A percentile compares a stretch with the other conserved stretches of the same genome.
Evolutionary conservation across 345 rosid species (phyloP).

Genomic region (Boechera retrofracta): DNA sequence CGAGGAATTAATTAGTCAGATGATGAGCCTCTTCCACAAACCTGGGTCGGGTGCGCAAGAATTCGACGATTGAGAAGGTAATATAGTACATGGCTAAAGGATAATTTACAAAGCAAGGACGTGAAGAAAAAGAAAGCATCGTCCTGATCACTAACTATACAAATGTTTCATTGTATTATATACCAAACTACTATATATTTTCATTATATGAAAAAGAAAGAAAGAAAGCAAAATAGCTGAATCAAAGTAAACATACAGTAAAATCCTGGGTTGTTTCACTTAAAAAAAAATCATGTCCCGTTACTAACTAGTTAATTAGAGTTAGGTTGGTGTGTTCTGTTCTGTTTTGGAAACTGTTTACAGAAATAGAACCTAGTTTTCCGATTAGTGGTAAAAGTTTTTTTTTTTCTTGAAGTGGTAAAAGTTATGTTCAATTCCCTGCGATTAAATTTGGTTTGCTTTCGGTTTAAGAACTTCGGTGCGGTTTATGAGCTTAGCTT

Average conservation of each 20-base stretch:
- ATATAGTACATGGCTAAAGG: neutral
- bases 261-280: neutral
- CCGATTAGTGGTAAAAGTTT: constrained; percentile 1
- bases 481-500: neutral
- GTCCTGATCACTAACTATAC: constrained; percentile 10
- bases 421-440: neutral
- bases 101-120: constrained; percentile 10
- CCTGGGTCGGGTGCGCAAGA: constrained; percentile 36
- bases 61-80: constrained; percentile 35
- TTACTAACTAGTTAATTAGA: neutral
- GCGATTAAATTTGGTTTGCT: neutral
- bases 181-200: neutral
- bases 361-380: neutral
- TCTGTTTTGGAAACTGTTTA: neutral
- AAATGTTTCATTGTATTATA: constrained; percentile 10
- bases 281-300: neutral
- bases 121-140: constrained; percentile 4
- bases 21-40: constrained; percentile 56
- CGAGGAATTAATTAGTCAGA: constrained; percentile 66
- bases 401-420: no score
- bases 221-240: neutral
- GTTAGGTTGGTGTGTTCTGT: neutral
- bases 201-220: neutral
- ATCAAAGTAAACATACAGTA: neutral
- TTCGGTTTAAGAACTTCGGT: neutral